Base-by-base conservation (phyloP, 2,329 filamentous ascomycete genomes). In the Arthrobotrys musiformis region DNA sequence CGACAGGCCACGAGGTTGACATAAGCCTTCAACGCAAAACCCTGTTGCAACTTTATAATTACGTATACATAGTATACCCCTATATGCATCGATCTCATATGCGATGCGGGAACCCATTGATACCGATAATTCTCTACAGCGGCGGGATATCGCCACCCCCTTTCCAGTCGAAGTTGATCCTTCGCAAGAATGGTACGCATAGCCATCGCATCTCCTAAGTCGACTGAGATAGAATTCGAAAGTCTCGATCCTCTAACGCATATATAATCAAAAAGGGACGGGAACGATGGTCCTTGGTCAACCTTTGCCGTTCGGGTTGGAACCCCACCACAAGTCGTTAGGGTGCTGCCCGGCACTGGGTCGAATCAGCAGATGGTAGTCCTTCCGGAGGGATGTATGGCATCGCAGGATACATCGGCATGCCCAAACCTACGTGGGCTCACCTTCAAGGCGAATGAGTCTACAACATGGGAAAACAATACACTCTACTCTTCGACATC, bases 261-360 rank as follows among this genome's bases (percentile, higher is more conserved):
- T n/a, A n/a, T 33, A 28, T 2, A 3, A 28, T 56, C 48, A 22
- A 48, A 40, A 11, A 78, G 74, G 74, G 62, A 67, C 8, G 74
- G 74, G 8, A 54, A 62, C 8, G 74, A 78, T 37, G 74, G 74
- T 5, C 62, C 52, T 28, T 78, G 74, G 74, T 78, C 74, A 24
- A 67, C 61, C 11, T 61, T 73, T 13, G 70, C 68, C 4, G 24
- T 73, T 2, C 74, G 61, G 46, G 40, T 78, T 19, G 74, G 74
- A 6, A 73, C 56, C 0, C 74, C 68, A 8, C 30, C 50, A 4
- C 74, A 78, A 30, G 40, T 62, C 0, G 74, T 54, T 8, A 62
- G 60, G 13, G 30, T 62, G 3, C 42, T 73, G 2, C 60, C 37
- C 6, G 68, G 61, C 11, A 78, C 74, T 17, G 56, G 68, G 2